Percentiles rank a stretch among this genome's conserved stretches.
phyloP scores from a whole-genome alignment of 192 early-diverging fungal species.

The Funneliformis mosseae region DNA sequence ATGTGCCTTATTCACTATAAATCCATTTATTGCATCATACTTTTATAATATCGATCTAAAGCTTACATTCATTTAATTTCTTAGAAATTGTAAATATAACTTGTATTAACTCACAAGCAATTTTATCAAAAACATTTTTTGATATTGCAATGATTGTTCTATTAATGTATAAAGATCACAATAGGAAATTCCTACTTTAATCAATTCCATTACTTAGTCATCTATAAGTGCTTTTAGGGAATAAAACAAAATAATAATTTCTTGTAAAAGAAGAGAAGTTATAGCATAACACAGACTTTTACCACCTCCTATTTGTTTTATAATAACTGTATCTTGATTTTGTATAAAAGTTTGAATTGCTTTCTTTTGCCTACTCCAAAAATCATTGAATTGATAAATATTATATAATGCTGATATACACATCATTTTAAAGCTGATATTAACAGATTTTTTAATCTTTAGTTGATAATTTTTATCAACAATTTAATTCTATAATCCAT shows the following conservation, averaged over 20 bases:
- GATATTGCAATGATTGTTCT: slow-evolving; percentile 54
- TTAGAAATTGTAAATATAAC: slow-evolving; percentile 88
- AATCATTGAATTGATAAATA: not conserved
- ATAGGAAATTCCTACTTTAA: slow-evolving; percentile 40
- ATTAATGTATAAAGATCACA: slow-evolving; percentile 60
- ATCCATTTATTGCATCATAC: too few relatives aligned
- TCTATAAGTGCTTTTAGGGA: slow-evolving; percentile 93
- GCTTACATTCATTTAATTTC: slow-evolving; percentile 54
- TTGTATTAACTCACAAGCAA: slow-evolving; percentile 40
- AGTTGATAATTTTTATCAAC: slow-evolving; percentile 3
- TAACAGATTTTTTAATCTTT: not conserved
- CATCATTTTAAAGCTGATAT: not conserved
- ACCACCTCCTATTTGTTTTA: slow-evolving; percentile 8
- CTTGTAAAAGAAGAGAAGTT: not conserved
- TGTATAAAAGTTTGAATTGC: not conserved
- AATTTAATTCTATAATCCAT: not conserved
- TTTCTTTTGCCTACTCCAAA: not conserved
- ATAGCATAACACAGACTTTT: slow-evolving; percentile 1
- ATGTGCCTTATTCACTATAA: too few relatives aligned
- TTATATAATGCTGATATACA: not conserved
- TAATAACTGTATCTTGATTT: not conserved
- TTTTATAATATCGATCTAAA: slow-evolving; percentile 58
- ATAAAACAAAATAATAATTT: slow-evolving; percentile 88
- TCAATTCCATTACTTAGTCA: slow-evolving; percentile 83
- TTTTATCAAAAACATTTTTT: slow-evolving; percentile 35